Percentiles rank a stretch among this genome's conserved stretches.
These are phyloP conservation scores for Melastoma candidum DNA, from an alignment of 441 rosid genomes.

Conservation along the genomic window DNA sequence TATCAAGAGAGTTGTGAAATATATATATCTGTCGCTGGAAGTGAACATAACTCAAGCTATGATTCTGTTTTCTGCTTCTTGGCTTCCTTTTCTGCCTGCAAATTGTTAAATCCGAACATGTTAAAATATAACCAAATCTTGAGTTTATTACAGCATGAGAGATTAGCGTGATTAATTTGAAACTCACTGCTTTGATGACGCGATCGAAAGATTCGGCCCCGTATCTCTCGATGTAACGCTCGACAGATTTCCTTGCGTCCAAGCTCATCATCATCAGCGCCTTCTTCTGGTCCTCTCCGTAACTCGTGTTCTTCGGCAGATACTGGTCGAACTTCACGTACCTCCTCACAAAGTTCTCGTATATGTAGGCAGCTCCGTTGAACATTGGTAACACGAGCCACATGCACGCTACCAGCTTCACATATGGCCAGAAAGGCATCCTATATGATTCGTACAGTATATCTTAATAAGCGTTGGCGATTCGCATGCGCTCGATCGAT, in stretches of 20 bases:
- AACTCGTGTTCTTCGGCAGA: conserved; percentile 22
- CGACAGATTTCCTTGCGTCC: conserved; percentile 68
- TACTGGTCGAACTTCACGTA: conserved; percentile 50
- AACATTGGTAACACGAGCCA: conserved; percentile 64
- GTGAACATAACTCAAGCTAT: neutral
- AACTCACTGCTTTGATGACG: conserved; percentile 61
- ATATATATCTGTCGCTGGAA: neutral
- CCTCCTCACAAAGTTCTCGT: conserved; percentile 34
- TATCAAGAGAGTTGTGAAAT: no score
- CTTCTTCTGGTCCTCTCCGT: conserved; percentile 47
- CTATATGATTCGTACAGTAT: conserved; percentile 16
- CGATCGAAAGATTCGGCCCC: conserved; percentile 74
- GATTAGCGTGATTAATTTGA: neutral
- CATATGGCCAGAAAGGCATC: conserved; percentile 61
- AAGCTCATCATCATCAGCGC: conserved; percentile 82
- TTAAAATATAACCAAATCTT: neutral
- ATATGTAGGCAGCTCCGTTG: conserved; percentile 61
- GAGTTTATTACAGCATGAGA: no score
- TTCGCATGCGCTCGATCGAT: neutral
- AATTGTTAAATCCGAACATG: neutral
- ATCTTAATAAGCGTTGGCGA: neutral
- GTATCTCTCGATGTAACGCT: conserved; percentile 48
- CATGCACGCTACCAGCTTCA: conserved; percentile 43
- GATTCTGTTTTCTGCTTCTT: conserved; percentile 29
- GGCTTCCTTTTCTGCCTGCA: conserved; percentile 77